Evolutionary conservation across 2,329 filamentous ascomycete genomes (phyloP).

Genomic region (Gaeumannomyces sp.): DNA sequence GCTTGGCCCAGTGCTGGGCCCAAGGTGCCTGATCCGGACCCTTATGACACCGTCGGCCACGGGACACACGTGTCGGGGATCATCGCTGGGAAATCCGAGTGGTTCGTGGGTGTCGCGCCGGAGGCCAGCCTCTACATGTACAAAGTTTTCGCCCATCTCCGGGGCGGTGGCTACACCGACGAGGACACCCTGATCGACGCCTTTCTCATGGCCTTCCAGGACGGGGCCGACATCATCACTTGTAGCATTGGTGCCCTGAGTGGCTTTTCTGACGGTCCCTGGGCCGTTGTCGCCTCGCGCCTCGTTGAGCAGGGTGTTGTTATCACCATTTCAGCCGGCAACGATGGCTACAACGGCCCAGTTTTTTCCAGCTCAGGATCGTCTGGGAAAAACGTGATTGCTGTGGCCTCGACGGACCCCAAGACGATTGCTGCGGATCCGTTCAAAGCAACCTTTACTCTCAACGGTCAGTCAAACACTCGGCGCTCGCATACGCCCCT

Average conservation of each 20-base stretch:
- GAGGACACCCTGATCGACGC: conserved; percentile 26
- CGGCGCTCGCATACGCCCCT: conserved; percentile 13
- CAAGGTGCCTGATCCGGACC: conserved; percentile 24
- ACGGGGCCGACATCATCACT: conserved; percentile 17
- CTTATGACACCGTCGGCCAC: conserved; percentile 29
- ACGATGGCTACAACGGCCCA: conserved; percentile 25
- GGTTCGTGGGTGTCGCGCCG: conserved; percentile 21
- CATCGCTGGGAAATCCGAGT: conserved; percentile 34
- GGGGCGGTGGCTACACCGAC: conserved; percentile 14
- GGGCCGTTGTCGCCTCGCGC: conserved; percentile 31
- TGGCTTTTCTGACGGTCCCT: conserved; percentile 27
- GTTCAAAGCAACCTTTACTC: conserved; percentile 13
- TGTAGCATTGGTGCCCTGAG: not conserved
- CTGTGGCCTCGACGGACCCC: conserved; percentile 35
- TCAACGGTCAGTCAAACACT: conserved; percentile 11
- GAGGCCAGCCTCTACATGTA: conserved; percentile 23
- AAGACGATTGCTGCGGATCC: conserved; percentile 15
- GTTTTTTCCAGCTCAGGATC: conserved; percentile 22
- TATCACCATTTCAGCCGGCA: conserved; percentile 35
- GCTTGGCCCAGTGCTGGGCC: conserved; percentile 14
- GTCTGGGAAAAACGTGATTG: conserved; percentile 33
- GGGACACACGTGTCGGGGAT: conserved; percentile 41
- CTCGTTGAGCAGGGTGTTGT: conserved; percentile 34
- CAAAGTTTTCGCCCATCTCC: conserved; percentile 22
- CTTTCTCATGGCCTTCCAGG: conserved; percentile 23